phyloP scores from a whole-genome alignment of 192 early-diverging fungal genomes.

The Coemansia sp. region DNA sequence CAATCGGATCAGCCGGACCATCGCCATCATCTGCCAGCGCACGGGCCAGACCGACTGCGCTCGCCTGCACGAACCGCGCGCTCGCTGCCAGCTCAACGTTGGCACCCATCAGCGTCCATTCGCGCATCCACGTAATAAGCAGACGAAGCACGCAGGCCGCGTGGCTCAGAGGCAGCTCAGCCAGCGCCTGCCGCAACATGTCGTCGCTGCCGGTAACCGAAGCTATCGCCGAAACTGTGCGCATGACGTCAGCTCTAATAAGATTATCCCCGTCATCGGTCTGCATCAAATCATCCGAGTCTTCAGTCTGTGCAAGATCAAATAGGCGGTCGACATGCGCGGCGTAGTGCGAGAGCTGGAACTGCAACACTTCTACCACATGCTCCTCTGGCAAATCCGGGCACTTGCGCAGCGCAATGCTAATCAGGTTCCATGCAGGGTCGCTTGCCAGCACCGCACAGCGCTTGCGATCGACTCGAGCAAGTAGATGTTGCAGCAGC shows the following conservation, averaged over 20 bases:
- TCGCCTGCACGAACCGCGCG: constrained; percentile 19
- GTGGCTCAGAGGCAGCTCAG: constrained; percentile 31
- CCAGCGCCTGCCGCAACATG: constrained; percentile 39
- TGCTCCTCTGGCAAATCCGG: constrained; percentile 52
- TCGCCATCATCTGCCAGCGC: not conserved
- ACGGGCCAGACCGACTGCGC: not conserved
- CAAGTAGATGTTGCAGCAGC: constrained; percentile 44
- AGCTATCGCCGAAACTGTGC: constrained; percentile 31
- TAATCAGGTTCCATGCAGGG: constrained; percentile 39
- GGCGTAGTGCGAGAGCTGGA: constrained; percentile 41
- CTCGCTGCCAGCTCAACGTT: constrained; percentile 52
- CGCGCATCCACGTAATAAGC: constrained; percentile 37
- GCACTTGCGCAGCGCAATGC: constrained; percentile 37
- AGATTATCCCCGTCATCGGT: not conserved
- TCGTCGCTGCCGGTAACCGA: constrained; percentile 30
- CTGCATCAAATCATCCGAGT: constrained; percentile 3
- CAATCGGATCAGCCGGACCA: not conserved
- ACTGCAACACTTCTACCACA: constrained; percentile 31
- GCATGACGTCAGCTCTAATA: constrained; percentile 27
- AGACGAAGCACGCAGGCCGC: constrained; percentile 43
- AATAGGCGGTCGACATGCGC: constrained; percentile 32
- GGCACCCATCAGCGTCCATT: constrained; percentile 34
- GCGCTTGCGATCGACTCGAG: constrained; percentile 36
- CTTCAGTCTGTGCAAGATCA: not conserved
- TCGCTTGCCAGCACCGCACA: constrained; percentile 18